Evolutionary conservation across 305 asterid genomes (phyloP).

Genomic region (Withania somnifera): DNA sequence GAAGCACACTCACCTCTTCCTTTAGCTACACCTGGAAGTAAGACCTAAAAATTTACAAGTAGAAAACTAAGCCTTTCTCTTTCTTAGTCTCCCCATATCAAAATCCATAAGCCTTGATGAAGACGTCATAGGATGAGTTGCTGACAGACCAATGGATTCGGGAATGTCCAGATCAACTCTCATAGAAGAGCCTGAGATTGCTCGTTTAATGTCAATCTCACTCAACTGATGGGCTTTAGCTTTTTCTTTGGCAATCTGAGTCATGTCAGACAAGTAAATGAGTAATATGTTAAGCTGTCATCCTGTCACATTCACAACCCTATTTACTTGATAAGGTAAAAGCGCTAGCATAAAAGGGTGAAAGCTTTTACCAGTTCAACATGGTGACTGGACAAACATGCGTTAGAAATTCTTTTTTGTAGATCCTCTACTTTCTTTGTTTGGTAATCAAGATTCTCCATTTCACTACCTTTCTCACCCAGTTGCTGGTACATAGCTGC

Average conservation of each 20-base stretch:
- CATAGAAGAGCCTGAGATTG: slow-evolving; percentile 56
- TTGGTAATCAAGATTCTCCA: slow-evolving; percentile 61
- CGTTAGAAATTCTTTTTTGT: slow-evolving; percentile 56
- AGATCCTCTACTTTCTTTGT: slow-evolving; percentile 72
- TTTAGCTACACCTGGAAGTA: not conserved
- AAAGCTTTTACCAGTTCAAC: slow-evolving; percentile 50
- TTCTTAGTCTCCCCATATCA: slow-evolving; percentile 67
- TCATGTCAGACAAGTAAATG: not conserved
- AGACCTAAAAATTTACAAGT: not conserved
- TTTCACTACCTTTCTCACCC: slow-evolving; percentile 65
- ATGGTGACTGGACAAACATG: slow-evolving; percentile 60
- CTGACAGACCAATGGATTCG: slow-evolving; percentile 69
- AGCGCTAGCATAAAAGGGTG: not conserved
- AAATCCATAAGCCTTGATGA: slow-evolving; percentile 70
- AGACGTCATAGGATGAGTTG: slow-evolving; percentile 33
- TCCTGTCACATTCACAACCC: not conserved
- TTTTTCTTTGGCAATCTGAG: slow-evolving; percentile 55
- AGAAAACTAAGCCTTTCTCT: slow-evolving; percentile 36
- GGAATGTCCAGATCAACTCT: slow-evolving; percentile 81
- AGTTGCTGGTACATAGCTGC: slow-evolving; percentile 79
- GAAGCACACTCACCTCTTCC: not conserved
- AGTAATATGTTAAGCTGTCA: not conserved
- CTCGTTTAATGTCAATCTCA: slow-evolving; percentile 58
- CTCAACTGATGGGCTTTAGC: slow-evolving; percentile 45
- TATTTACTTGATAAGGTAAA: not conserved